Base-by-base conservation (phyloP, 1,284 basidiomycete genomes). In the Marasmius sp. region DNA sequence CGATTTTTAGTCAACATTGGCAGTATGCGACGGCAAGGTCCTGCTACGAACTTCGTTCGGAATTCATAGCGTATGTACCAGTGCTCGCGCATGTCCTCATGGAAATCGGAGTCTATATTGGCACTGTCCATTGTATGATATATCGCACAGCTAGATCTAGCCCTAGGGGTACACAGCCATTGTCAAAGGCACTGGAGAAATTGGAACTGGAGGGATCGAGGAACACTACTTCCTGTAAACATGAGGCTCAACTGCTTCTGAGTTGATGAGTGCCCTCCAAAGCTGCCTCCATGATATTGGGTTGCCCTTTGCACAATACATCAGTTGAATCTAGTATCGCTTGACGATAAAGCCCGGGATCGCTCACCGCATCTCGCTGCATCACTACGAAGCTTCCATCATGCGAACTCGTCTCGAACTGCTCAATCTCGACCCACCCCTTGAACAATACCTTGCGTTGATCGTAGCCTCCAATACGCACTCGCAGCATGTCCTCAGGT, bases 221-320 rank as follows among this genome's bases (percentile, higher is more conserved):
- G 8, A 2, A 6, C 6, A 14, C 51, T 61, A 75, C 69, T 81
- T 83, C 64, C 74, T 73, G 58, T 87, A 72, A 10, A 91, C 88
- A 71, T 88, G 81, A 7, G 85, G 85, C 59, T 80, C 80, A 4
- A 92, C 76, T 1, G 69, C 64, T 1, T 76, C 72, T 8, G 81
- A 82, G 65, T 74, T 67, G 47, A 90, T 81, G 48, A 91, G 65
- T 6, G 77, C 77, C 68, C 85, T 90, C 88, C 89, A 92, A 45
- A 91, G 75, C 71, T 84, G 79, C 54, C 89, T 77, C 89, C 89
- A 92, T 39, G 86, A 88, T 53, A 92, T 85, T 33, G 89, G 89
- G 68, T 84, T 89, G 1, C 89, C 89, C 88, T 90, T 8, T 22
- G 33, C 50, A 50, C 38, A 47, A 61, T n/a, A 18, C 37, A 39